Conservation (phyloP, 805 yeast genomes). For the Jamesozyma jinghongensis region DNA sequence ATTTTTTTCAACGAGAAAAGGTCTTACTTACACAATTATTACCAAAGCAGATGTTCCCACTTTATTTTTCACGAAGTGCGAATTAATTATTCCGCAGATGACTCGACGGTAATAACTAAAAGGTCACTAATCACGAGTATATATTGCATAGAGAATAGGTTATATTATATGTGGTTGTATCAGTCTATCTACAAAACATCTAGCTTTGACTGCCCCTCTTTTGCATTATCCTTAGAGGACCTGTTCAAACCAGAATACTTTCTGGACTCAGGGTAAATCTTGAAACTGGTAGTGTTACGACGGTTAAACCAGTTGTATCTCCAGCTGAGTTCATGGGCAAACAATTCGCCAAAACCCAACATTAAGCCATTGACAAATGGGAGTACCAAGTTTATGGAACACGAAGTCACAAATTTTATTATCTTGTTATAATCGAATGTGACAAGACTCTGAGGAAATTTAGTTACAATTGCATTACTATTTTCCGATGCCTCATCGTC, state of each 20-base stretch:
- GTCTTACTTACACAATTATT: too few species aligned
- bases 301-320: conserved; percentile 56
- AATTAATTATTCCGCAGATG: too few species aligned
- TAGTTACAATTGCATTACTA: not conserved
- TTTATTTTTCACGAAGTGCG: too few species aligned
- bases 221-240: not conserved
- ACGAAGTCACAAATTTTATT: conserved; percentile 25
- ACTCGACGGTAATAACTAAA: too few species aligned
- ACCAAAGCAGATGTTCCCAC: too few species aligned
- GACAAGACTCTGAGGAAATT: not conserved
- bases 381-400: conserved; percentile 65
- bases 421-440: not conserved
- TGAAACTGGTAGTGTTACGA: conserved; percentile 49
- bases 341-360: conserved; percentile 92
- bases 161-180: too few species aligned
- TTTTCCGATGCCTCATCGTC: not conserved
- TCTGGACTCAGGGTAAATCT: conserved; percentile 22
- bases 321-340: conserved; percentile 89
- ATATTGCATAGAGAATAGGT: too few species aligned
- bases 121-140: too few species aligned
- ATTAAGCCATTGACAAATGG: conserved; percentile 91
- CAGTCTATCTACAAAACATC: too few species aligned
- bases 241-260: conserved; percentile 2
- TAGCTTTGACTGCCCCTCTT: too few species aligned
- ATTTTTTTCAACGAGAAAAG: too few species aligned